Evolutionary conservation across 345 rosid genomes (phyloP).

Genomic region (Hibiscus mutabilis): DNA sequence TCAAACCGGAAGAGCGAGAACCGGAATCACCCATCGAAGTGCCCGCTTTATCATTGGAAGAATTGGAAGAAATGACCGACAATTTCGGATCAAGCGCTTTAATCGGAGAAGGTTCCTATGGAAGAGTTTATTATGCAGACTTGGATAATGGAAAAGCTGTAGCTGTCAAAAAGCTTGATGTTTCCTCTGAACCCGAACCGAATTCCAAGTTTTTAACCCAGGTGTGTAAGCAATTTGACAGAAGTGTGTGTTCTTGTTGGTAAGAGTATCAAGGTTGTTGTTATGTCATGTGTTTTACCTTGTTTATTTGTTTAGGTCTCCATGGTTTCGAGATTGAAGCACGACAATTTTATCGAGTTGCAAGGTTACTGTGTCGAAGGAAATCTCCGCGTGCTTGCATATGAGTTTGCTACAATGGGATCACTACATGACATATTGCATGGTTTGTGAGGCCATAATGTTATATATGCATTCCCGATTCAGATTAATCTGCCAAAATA

Average conservation of each 20-base stretch:
- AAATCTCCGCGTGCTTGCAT: slow-evolving; percentile 73
- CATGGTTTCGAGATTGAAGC: slow-evolving; percentile 75
- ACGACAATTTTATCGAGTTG: slow-evolving; percentile 75
- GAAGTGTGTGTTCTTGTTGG: not conserved
- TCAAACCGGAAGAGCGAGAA: slow-evolving; percentile 54
- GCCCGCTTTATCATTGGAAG: slow-evolving; percentile 60
- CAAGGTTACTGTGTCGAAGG: slow-evolving; percentile 90
- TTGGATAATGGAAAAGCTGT: slow-evolving; percentile 53
- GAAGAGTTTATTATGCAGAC: slow-evolving; percentile 84
- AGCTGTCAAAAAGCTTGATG: slow-evolving; percentile 95
- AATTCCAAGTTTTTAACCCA: slow-evolving; percentile 77
- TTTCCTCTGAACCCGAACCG: slow-evolving; percentile 66
- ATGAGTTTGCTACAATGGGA: slow-evolving; percentile 99
- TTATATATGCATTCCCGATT: not conserved
- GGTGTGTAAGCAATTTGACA: slow-evolving; percentile 33
- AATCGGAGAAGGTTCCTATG: slow-evolving; percentile 98
- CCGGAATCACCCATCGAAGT: slow-evolving; percentile 79
- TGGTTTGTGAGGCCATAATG: slow-evolving; percentile 36
- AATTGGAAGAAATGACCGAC: slow-evolving; percentile 80
- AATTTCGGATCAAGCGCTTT: slow-evolving; percentile 89
- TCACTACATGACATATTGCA: slow-evolving; percentile 93
- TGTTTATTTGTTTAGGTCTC: slow-evolving; percentile 46
- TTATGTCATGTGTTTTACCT: not conserved
- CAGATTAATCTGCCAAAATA: too few relatives aligned
- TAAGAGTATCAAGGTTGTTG: not conserved